Conservation (phyloP, 129 eudicot species). For the Sambucus nigra region DNA sequence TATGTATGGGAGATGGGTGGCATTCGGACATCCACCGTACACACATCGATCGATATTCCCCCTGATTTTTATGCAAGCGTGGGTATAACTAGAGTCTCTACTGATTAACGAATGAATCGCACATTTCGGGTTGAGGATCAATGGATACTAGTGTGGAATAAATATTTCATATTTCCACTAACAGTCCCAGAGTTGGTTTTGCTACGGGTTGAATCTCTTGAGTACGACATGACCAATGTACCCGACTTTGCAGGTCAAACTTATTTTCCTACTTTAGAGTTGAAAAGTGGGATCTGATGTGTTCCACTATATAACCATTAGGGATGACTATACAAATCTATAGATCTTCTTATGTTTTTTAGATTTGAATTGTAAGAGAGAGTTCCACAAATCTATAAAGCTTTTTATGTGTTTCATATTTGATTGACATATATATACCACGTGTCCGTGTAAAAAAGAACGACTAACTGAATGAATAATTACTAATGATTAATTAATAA, state of each 20-base stretch:
- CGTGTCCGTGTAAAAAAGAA: too few relatives aligned
- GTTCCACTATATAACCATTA: constrained; percentile 42
- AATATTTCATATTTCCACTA: constrained; percentile 53
- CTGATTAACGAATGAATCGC: constrained; percentile 29
- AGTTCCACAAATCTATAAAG: constrained; percentile 48
- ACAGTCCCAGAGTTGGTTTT: constrained; percentile 72
- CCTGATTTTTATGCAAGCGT: constrained; percentile 76
- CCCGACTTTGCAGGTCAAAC: constrained; percentile 80
- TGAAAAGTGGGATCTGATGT: constrained; percentile 66
- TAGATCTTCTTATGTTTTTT: constrained; percentile 72
- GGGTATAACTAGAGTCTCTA: constrained; percentile 46
- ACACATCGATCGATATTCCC: constrained; percentile 54
- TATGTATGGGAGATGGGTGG: constrained; percentile 86
- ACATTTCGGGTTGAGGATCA: constrained; percentile 44
- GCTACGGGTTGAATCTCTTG: constrained; percentile 46
- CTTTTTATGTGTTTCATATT: constrained; percentile 70
- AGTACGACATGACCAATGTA: constrained; percentile 31
- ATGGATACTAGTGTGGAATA: constrained; percentile 67
- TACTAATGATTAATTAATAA: too few relatives aligned
- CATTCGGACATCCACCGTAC: constrained; percentile 53
- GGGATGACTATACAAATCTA: constrained; percentile 45
- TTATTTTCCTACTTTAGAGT: constrained; percentile 60
- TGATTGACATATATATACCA: too few relatives aligned
- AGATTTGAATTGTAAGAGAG: constrained; percentile 42
- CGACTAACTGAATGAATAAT: too few relatives aligned